Conservation (phyloP, 1,139 yeast genomes). For the Lodderomyces theae region DNA sequence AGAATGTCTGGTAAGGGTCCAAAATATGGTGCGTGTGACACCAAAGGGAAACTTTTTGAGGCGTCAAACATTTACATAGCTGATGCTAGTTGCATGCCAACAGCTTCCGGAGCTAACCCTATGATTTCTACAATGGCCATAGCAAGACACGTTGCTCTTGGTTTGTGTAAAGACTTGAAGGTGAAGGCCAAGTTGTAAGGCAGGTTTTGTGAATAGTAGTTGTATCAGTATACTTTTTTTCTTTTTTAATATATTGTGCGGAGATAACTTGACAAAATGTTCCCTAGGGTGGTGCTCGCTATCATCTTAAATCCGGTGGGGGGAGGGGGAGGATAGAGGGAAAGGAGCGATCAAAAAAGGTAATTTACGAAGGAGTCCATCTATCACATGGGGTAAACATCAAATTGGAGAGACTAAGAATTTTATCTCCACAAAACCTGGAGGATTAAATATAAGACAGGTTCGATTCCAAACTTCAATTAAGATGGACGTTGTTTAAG, state of each 20-base stretch:
- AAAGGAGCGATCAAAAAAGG: no score
- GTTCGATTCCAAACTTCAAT: no score
- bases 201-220: conserved; percentile 7
- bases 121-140: conserved; percentile 45
- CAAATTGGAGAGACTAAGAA: not conserved
- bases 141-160: conserved; percentile 37
- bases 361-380: not conserved
- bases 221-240: no score
- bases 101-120: conserved; percentile 63
- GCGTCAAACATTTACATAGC: conserved; percentile 54
- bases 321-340: no score
- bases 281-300: no score
- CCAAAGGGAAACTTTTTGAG: conserved; percentile 50
- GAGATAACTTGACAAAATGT: no score
- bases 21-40: conserved; percentile 47
- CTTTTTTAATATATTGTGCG: conserved; percentile 2
- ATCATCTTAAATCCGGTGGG: not conserved
- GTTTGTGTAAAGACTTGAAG: conserved; percentile 34
- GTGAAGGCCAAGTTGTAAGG: conserved; percentile 31
- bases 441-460: no score
- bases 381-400: not conserved
- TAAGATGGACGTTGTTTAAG: no score
- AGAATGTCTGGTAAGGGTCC: conserved; percentile 55
- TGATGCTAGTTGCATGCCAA: conserved; percentile 56
- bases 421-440: not conserved